Percentiles rank a stretch among this genome's conserved stretches.
These are phyloP conservation scores for Coniochaeta prunicola DNA, from an alignment of 2,329 filamentous ascomycete species.

Conservation along the genomic window DNA sequence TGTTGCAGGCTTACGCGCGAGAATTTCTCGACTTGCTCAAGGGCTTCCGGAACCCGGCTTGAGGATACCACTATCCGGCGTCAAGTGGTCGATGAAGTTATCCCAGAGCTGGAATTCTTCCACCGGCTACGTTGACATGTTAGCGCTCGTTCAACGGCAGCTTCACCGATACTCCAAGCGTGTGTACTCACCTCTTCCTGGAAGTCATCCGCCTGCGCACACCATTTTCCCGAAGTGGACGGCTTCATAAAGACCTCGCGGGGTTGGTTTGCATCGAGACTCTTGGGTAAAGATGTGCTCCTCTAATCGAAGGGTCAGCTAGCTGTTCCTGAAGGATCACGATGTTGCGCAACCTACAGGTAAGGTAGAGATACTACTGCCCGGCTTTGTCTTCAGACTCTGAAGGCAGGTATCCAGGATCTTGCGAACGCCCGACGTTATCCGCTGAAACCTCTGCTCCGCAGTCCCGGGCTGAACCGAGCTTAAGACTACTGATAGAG, in stretches of 20 bases:
- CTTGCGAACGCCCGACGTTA: constrained; percentile 30
- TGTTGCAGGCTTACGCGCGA: no score
- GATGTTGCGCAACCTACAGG: neutral
- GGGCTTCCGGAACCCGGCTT: neutral
- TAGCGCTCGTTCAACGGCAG: no score
- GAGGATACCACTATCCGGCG: neutral
- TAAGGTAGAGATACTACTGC: neutral
- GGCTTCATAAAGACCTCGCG: neutral
- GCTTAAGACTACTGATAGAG: constrained; percentile 39
- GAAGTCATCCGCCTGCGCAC: neutral
- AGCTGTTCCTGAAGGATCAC: neutral
- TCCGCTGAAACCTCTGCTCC: constrained; percentile 34
- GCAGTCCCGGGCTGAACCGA: constrained; percentile 30
- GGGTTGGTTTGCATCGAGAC: neutral
- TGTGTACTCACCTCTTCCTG: neutral
- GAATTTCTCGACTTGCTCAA: neutral
- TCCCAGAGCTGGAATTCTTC: constrained; percentile 1
- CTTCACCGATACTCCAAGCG: neutral
- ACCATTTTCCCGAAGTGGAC: neutral
- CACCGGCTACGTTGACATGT: neutral
- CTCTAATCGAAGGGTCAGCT: neutral
- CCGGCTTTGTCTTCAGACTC: neutral
- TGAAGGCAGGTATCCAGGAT: constrained; percentile 26
- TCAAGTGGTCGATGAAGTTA: neutral
- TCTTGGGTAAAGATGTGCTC: neutral